Percentiles rank a stretch among this genome's conserved stretches.
These are phyloP conservation scores for Desmodesmus armatus DNA, from an alignment of 139 green algal genomes.

Conservation along the genomic window DNA sequence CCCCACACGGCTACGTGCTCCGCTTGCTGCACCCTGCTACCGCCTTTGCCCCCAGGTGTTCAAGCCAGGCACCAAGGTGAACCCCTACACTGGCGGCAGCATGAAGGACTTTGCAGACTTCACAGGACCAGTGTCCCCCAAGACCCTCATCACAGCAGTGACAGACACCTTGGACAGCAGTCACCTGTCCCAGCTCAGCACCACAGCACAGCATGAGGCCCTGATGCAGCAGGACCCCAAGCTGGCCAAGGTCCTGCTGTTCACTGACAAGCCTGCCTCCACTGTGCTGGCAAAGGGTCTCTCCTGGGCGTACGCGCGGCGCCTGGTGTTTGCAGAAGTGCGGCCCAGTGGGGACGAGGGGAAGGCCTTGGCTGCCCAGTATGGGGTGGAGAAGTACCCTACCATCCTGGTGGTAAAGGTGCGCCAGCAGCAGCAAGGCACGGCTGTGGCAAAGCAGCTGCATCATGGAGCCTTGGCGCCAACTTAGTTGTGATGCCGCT, in stretches of 20 bases:
- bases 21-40: neutral
- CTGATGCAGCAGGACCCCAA: conserved; percentile 15
- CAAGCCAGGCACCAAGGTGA: conserved; percentile 5
- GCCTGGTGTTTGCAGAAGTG: conserved; percentile 17
- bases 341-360: neutral
- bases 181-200: conserved; percentile 1
- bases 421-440: too few species aligned
- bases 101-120: conserved; percentile 11
- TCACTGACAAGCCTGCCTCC: conserved; percentile 19
- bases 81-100: conserved; percentile 32
- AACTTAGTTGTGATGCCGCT: too few species aligned
- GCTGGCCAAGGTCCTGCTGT: conserved; percentile 45
- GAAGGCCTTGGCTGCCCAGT: neutral
- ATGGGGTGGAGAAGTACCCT: conserved; percentile 4
- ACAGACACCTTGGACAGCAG: conserved; percentile 15
- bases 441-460: neutral
- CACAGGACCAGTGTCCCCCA: neutral
- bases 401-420: conserved; percentile 29
- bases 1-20: too few species aligned
- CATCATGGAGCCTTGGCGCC: too few species aligned
- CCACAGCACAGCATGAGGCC: neutral
- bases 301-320: conserved; percentile 11
- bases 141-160: neutral
- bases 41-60: conserved; percentile 22
- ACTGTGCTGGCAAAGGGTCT: conserved; percentile 34